Evolutionary conservation across 345 rosid genomes (phyloP), one percentile per base, ranked within the genome.

Genomic region (Excoecaria cochinchinensis): DNA sequence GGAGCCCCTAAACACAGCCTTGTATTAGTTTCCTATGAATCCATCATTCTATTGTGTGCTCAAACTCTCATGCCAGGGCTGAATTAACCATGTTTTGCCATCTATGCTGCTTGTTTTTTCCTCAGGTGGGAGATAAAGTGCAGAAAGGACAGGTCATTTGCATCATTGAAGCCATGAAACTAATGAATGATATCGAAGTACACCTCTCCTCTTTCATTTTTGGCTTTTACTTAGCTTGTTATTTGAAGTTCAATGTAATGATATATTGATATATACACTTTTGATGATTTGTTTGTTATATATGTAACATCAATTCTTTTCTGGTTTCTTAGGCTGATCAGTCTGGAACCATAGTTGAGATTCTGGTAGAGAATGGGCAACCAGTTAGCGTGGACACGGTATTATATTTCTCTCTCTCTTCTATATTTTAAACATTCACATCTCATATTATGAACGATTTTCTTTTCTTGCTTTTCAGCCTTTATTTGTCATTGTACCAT

Each of bases 111-210:
- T 31, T 48, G 51, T 47, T 62, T 0, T 39, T 71, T 44, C 44
- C 69, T 53, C 78, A 95, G 99, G 95, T 91, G 61, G 99, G 99
- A 82, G 99, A 95, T 73, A 90, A 89, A 75, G 99, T 95, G 80
- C 93, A 90, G 88, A 95, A 93, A 82, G 99, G 98, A 65, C 99
- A 95, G 80, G 92, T 91, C 47, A 39, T 95, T 71, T 93, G 99
- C 86, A 93, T 95, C 82, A 86, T 91, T 38, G 99, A 95, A 83
- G 99, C 99, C 70, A 95, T 95, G 99, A 95, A 95, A 81, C 82
- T 95, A 72, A 93, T 95, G 99, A 95, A 95, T 67, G 98, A 95
- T 80, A 93, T 95, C n/a, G 99, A 95, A 86, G 99, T 95, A 79
- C 17, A 79, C 60, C 46, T 62, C 58, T 38, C 17, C 63, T 63